phyloP scores from a whole-genome alignment of 306 rosid genomes.

The Rosa multiflora region DNA sequence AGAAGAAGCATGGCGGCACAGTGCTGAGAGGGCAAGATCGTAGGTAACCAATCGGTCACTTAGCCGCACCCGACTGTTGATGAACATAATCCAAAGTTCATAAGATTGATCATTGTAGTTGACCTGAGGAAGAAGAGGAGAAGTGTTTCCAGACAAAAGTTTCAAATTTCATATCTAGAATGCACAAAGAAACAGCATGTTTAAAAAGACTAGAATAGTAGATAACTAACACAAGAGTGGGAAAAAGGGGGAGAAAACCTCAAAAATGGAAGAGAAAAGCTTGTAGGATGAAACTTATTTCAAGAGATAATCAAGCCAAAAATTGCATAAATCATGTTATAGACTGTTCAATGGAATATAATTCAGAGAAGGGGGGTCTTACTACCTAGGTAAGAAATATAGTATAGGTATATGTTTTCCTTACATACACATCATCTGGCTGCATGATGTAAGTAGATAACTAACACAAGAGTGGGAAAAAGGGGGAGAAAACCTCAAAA shows the following conservation, averaged over 20 bases:
- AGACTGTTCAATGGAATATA: neutral
- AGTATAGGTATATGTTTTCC: neutral
- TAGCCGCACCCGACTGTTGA: conserved; percentile 69
- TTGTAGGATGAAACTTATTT: neutral
- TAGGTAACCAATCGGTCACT: conserved; percentile 67
- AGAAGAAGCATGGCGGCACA: conserved; percentile 49
- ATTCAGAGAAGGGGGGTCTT: neutral
- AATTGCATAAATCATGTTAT: neutral
- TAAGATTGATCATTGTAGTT: conserved; percentile 66
- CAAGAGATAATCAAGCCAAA: neutral
- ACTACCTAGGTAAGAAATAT: neutral
- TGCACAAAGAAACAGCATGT: conserved; percentile 18
- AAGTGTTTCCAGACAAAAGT: conserved; percentile 48
- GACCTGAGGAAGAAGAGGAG: conserved; percentile 60
- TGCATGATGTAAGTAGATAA: neutral
- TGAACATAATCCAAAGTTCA: conserved; percentile 89
- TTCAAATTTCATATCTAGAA: conserved; percentile 34
- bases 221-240: conserved; percentile 1
- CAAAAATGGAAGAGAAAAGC: neutral
- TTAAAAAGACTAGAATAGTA: neutral
- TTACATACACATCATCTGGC: neutral
- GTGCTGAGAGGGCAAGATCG: conserved; percentile 63
- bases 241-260: neutral
- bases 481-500: neutral
- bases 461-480: conserved; percentile 5